These are phyloP conservation scores for Citropsis articulata DNA, from an alignment of 345 rosid species.

Conservation along the genomic window DNA sequence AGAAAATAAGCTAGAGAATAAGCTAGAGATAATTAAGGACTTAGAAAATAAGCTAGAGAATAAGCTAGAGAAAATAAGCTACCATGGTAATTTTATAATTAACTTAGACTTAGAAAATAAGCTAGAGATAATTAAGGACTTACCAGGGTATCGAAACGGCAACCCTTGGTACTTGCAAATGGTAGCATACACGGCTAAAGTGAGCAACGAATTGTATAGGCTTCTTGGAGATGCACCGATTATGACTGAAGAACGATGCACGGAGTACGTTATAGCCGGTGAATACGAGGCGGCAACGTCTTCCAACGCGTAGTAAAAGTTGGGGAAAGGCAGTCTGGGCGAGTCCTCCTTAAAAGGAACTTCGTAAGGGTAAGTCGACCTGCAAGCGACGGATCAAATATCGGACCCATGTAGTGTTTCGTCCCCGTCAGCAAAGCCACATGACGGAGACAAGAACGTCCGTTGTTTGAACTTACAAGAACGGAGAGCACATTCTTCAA, in stretches of 20 bases:
- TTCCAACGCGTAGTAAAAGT: constrained; percentile 32
- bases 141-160: background rate
- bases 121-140: too few relatives aligned
- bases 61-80: too few relatives aligned
- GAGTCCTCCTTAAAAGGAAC: constrained; percentile 28
- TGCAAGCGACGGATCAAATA: constrained; percentile 5
- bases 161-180: background rate
- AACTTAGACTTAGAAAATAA: too few relatives aligned
- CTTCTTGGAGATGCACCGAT: constrained; percentile 31
- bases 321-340: constrained; percentile 31
- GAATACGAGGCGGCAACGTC: constrained; percentile 22
- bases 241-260: constrained; percentile 33
- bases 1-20: too few relatives aligned
- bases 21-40: too few relatives aligned
- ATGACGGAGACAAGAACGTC: constrained; percentile 13
- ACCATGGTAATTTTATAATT: too few relatives aligned
- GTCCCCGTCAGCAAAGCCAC: constrained; percentile 29
- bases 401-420: constrained; percentile 33
- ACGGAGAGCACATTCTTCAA: constrained; percentile 18
- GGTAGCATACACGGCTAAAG: background rate
- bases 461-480: background rate
- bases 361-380: constrained; percentile 9
- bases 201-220: background rate
- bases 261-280: constrained; percentile 5
- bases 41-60: background rate